Evolutionary conservation across 176 grass and related monocot species (phyloP), one percentile per base, ranked within the genome.

Genomic region (Oryza punctata): DNA sequence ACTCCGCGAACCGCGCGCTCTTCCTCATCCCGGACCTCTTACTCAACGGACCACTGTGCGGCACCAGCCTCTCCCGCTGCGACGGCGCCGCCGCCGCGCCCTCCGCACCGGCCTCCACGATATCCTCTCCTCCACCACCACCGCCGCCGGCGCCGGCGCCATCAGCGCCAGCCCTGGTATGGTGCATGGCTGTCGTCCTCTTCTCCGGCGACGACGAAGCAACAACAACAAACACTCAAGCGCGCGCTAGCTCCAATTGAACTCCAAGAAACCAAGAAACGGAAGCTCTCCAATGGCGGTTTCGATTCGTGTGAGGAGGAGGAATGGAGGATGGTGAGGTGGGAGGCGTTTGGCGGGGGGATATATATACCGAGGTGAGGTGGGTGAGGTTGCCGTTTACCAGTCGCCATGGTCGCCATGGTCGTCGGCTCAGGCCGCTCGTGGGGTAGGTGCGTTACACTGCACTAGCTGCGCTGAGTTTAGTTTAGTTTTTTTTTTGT

Each of bases 1-100:
- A 85, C 85, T 94, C 75, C 0, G 86, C 94, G 70, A 98, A 95
- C 26, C 96, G 76, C 46, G 93, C 93, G 72, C 96, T 91, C 87
- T 92, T 98, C 10, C 89, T 73, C 3, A 68, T 85, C 26, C 76
- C 87, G 0, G 85, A 7, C 43, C 90, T 83, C 82, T 91, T 92
- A 80, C 84, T 90, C 38, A 98, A 82, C 8, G 96, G 93, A 0
- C 95, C 95, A 65, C 95, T 94, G 78, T 91, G 86, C 12, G 88
- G 90, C 3, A 90, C 89, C 12, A 86, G 85, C 12, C 90, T 84
- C 73, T 90, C 85, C 25, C 19, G 70, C 63, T 13, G 14, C 70
- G 28, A 12, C 63, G 13, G 45, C 16, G 69, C 59, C 47, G 14
- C 13, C n/a, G n/a, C n/a, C 35, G 35, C 35, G 35, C 44, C 44